Evolutionary conservation across 2,329 filamentous ascomycete species (phyloP), one percentile per base, ranked within the genome.

Genomic region (Cladosporium oxysporum): DNA sequence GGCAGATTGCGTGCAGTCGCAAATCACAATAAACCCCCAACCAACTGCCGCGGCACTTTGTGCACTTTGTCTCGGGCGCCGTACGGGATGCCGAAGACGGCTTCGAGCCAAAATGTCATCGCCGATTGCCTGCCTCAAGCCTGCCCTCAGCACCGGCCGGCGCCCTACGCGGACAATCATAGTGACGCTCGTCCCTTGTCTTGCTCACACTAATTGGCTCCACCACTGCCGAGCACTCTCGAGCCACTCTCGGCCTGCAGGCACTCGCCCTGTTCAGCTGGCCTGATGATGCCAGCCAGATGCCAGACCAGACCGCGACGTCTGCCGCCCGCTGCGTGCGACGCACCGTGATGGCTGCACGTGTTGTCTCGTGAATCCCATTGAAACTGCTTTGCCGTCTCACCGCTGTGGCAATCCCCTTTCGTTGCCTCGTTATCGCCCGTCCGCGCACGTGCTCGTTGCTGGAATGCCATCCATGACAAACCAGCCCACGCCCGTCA

Each of bases 71-170:
- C 47, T 62, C 59, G 33, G 52, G 44, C 59, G 44, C 44, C 47
- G 31, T 35, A 21, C 61, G 61, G 61, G 26, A 63, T 63, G 50
- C 61, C 61, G 61, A 63, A 55, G 33, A 44, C 50, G 61, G 61
- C 35, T 62, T 52, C 44, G 50, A 29, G 33, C 12, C 33, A 28
- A 47, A 57, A 44, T 44, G 23, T 16, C 49, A 63, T 63, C 61
- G 61, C 49, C 50, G 61, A 63, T 63, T 52, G 44, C 29, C 59
- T 35, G 29, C 28, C 52, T 47, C 41, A 5, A 10, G 37, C 18
- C 37, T 44, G 37, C 18, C 50, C 16, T n/a, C 23, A 47, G 60
- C 31, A 26, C 29, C 29, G 4, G 23, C 29, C 61, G 50, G 50
- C 50, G 61, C 61, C 50, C 61, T 63, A 52, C 59, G 49, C 61